phyloP scores from a whole-genome alignment of 2,329 filamentous ascomycete genomes.

The Cordyceps fumosorosea region DNA sequence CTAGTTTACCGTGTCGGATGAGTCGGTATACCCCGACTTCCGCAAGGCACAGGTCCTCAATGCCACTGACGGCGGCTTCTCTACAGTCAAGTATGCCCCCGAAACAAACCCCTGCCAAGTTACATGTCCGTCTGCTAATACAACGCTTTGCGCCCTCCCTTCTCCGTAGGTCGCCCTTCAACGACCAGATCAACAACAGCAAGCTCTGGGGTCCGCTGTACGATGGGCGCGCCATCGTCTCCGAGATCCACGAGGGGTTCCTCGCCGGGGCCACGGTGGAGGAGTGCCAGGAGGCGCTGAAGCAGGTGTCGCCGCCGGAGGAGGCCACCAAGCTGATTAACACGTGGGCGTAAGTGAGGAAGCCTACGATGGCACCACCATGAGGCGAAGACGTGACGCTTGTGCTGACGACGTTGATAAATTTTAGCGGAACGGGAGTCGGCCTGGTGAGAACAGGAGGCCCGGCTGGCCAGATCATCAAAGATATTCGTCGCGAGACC shows the following conservation, averaged over 20 bases:
- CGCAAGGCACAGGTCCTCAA: slow-evolving; percentile 35
- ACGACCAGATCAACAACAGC: slow-evolving; percentile 34
- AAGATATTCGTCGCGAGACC: slow-evolving; percentile 33
- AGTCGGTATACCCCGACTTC: slow-evolving; percentile 35
- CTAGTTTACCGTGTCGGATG: slow-evolving; percentile 37
- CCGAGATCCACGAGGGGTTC: slow-evolving; percentile 34
- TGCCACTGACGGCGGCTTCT: slow-evolving; percentile 36
- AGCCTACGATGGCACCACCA: too few species aligned
- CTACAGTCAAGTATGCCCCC: slow-evolving; percentile 37
- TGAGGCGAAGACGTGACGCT: background rate
- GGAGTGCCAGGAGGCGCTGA: slow-evolving; percentile 34
- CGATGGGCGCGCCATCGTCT: slow-evolving; percentile 37
- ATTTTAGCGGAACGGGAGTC: slow-evolving; percentile 35
- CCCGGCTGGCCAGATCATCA: slow-evolving; percentile 37
- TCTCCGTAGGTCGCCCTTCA: slow-evolving; percentile 28
- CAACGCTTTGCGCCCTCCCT: background rate
- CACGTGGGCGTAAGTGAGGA: slow-evolving; percentile 32
- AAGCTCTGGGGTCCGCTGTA: slow-evolving; percentile 36
- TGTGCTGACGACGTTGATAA: background rate
- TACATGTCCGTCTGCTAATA: background rate
- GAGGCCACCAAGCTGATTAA: slow-evolving; percentile 26
- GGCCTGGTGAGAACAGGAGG: slow-evolving; percentile 36
- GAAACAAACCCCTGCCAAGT: background rate
- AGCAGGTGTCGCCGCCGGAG: slow-evolving; percentile 30
- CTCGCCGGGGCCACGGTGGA: slow-evolving; percentile 33